phyloP scores from a whole-genome alignment of 2,329 filamentous ascomycete species.

The Cladosporium phlei region DNA sequence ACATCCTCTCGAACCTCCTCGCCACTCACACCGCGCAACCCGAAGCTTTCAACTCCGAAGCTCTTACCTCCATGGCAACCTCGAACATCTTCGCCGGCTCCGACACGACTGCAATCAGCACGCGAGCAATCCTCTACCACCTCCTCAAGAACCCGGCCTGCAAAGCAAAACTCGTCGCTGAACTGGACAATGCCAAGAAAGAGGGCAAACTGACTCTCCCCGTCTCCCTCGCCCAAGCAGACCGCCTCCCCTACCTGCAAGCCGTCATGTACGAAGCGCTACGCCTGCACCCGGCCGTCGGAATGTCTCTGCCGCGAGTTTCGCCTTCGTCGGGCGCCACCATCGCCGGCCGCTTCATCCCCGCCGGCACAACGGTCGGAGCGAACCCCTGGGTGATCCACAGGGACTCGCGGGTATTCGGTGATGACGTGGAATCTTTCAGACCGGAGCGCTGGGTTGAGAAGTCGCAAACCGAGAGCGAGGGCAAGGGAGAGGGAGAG shows the following conservation, averaged over 20 bases:
- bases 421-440: slow-evolving; percentile 33
- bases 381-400: slow-evolving; percentile 34
- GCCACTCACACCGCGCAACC: slow-evolving; percentile 36
- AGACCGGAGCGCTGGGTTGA: slow-evolving; percentile 35
- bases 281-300: slow-evolving; percentile 40
- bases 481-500: slow-evolving; percentile 36
- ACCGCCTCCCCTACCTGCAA: slow-evolving; percentile 33
- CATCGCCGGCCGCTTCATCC: slow-evolving; percentile 33
- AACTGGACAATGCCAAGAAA: slow-evolving; percentile 29
- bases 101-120: slow-evolving; percentile 42
- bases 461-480: slow-evolving; percentile 28
- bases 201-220: slow-evolving; percentile 27
- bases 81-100: slow-evolving; percentile 35
- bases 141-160: slow-evolving; percentile 32
- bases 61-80: slow-evolving; percentile 37
- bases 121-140: slow-evolving; percentile 36
- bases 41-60: slow-evolving; percentile 37
- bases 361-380: slow-evolving; percentile 33
- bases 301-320: slow-evolving; percentile 37
- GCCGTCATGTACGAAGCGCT: slow-evolving; percentile 43
- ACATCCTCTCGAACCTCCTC: slow-evolving; percentile 51
- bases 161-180: slow-evolving; percentile 30
- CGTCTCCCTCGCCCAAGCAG: slow-evolving; percentile 13
- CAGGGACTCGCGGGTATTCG: slow-evolving; percentile 27
- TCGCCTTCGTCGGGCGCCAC: slow-evolving; percentile 35